phyloP scores from a whole-genome alignment of 352 stramenopile genomes.

The Hyaloperonospora brassicae region DNA sequence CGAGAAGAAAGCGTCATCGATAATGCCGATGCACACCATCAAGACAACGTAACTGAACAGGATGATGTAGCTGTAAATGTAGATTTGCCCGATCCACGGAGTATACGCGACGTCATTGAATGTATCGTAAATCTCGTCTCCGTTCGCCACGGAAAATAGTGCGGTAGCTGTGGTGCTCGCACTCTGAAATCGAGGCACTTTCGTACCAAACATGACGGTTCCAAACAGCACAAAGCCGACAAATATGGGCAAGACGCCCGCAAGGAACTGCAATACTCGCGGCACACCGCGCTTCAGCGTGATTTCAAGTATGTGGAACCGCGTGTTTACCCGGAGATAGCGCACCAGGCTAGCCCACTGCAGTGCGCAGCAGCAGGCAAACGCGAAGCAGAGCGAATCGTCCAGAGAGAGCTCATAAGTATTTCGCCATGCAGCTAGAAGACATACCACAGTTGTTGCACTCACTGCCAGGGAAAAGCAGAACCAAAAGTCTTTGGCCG shows the following conservation, averaged over 20 bases:
- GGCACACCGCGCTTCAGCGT: slow-evolving; percentile 64
- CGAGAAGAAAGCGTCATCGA: slow-evolving; percentile 85
- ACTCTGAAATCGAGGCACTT: slow-evolving; percentile 69
- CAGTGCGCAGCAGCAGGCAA: slow-evolving; percentile 56
- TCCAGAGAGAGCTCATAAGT: slow-evolving; percentile 46
- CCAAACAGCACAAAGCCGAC: slow-evolving; percentile 81
- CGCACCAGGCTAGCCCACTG: slow-evolving; percentile 73
- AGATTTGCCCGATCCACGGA: slow-evolving; percentile 72
- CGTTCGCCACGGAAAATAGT: slow-evolving; percentile 82
- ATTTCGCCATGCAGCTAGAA: slow-evolving; percentile 46
- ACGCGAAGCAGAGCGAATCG: slow-evolving; percentile 49
- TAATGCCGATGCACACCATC: slow-evolving; percentile 86
- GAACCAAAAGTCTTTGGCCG: slow-evolving; percentile 56
- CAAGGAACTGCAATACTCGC: slow-evolving; percentile 69
- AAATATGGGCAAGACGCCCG: slow-evolving; percentile 77
- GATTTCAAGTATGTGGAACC: slow-evolving; percentile 71
- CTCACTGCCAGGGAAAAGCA: slow-evolving; percentile 51
- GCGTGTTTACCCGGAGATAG: slow-evolving; percentile 58
- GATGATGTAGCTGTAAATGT: slow-evolving; percentile 82
- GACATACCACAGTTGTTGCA: slow-evolving; percentile 37
- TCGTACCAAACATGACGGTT: slow-evolving; percentile 80
- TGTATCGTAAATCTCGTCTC: slow-evolving; percentile 83
- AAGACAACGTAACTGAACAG: slow-evolving; percentile 86
- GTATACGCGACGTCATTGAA: slow-evolving; percentile 68
- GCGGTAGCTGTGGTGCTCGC: slow-evolving; percentile 58